Base-by-base conservation (phyloP, 2,329 filamentous ascomycete species). In the Colletotrichum sp. region DNA sequence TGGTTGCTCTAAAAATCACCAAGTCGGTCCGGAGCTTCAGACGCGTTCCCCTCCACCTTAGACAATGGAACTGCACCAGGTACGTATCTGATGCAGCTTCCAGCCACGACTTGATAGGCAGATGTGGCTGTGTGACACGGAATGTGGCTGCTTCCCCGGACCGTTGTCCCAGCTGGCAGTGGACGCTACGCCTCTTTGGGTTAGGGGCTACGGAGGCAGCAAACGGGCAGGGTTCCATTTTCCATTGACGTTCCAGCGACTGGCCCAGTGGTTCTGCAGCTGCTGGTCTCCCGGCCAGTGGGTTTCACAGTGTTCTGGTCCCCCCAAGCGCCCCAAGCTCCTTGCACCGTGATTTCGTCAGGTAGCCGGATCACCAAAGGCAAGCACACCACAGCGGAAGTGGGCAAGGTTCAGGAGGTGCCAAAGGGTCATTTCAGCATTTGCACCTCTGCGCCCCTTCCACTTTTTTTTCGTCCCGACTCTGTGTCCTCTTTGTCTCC, bases 261-360 rank as follows among this genome's bases (percentile, higher is more conserved):
- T 52, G 44, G n/a, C 28, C 24, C 44, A 57, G 49, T 36, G 49
- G 44, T 67, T 76, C 73, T 76, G 73, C 32, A 68, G 70, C 73
- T 52, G 44, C 44, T 52, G 44, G 44, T 52, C 44, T 76, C 57
- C 70, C 68, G 49, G 26, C 57, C 64, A 68, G 57, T 55, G 44
- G 71, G 73, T 76, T 73, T 76, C 73, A 75, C 49, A 34, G 72
- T 65, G 57, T 49, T 64, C 57, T 59, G 39, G 55, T 26, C 12
- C 63, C 67, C 72, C 72, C 59, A 21, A 21, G 64, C 64, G 76
- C 63, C 68, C 76, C 74, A 76, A 77, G 76, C 76, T 77, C 72
- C 76, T 75, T 68, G 65, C 44, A 62, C 63, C 52, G 71, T 74
- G 75, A 70, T 72, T 76, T 77, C 67, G 72, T 52, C 44, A 52